phyloP scores from a whole-genome alignment of 2,329 filamentous ascomycete species.

The Pestalotiopsis sp. region DNA sequence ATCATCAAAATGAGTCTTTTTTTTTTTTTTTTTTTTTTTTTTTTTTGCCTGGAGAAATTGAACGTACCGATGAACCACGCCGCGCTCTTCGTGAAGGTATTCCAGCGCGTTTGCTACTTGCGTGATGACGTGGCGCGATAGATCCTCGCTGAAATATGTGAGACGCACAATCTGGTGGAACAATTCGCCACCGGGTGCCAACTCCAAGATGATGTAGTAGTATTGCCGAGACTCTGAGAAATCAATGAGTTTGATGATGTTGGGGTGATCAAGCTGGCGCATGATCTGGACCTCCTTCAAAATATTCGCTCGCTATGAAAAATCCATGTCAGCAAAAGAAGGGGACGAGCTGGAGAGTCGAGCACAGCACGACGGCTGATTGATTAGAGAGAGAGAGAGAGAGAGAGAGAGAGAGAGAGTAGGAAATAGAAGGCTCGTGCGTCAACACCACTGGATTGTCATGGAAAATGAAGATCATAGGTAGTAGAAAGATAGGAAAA shows the following conservation, averaged over 20 bases:
- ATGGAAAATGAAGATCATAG: not conserved
- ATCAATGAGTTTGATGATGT: constrained; percentile 91
- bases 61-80: constrained; percentile 92
- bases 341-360: not conserved
- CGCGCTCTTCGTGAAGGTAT: constrained; percentile 92
- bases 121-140: constrained; percentile 90
- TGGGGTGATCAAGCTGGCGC: constrained; percentile 94
- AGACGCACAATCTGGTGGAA: constrained; percentile 98
- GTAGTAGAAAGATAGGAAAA: constrained; percentile 27
- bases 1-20: constrained; percentile 25
- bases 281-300: constrained; percentile 99
- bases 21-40: not conserved
- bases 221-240: constrained; percentile 94
- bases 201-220: constrained; percentile 95
- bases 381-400: constrained; percentile 28
- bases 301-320: constrained; percentile 84
- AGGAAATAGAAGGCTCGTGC: constrained; percentile 17
- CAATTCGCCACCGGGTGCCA: constrained; percentile 92
- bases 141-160: constrained; percentile 96
- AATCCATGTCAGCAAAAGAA: constrained; percentile 29
- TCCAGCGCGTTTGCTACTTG: constrained; percentile 94
- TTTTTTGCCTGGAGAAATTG: not conserved
- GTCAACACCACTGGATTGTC: not conserved
- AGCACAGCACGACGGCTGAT: constrained; percentile 21
- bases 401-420: constrained; percentile 29